Conservation (phyloP, 1,139 yeast species). For the Pichia sp. region DNA sequence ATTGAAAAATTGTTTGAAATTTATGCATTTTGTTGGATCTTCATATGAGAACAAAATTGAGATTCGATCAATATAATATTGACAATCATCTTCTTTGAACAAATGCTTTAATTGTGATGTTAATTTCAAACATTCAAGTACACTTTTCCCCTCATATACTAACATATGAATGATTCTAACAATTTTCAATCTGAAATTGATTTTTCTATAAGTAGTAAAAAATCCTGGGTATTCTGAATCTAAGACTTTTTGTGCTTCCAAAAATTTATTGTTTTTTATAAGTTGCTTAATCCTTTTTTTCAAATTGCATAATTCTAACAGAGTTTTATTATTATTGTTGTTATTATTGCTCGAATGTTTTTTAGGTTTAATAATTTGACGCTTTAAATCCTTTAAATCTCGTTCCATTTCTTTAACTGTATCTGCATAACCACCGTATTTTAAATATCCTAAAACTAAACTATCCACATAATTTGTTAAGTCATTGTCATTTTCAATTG, state of each 20-base stretch:
- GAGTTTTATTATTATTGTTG: not conserved
- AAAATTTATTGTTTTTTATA: conserved; percentile 17
- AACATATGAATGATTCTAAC: conserved; percentile 45
- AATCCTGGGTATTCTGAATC: conserved; percentile 32
- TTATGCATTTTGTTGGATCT: conserved; percentile 34
- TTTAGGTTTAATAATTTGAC: conserved; percentile 1
- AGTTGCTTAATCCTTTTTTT: conserved; percentile 11
- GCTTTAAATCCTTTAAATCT: conserved; percentile 33
- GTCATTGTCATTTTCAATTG: conserved; percentile 28
- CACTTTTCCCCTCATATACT: conserved; percentile 16
- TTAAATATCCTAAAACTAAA: conserved; percentile 62
- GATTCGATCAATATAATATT: conserved; percentile 33
- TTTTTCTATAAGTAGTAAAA: conserved; percentile 35
- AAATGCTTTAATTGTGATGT: conserved; percentile 42
- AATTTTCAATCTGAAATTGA: conserved; percentile 50
- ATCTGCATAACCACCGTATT: conserved; percentile 66
- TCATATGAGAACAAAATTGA: conserved; percentile 49
- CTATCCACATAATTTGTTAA: conserved; percentile 42
- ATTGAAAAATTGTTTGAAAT: conserved; percentile 33
- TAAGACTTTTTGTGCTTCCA: conserved; percentile 19
- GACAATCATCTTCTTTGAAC: conserved; percentile 31
- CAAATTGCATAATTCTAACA: conserved; percentile 4
- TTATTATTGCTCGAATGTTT: not conserved
- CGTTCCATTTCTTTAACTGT: conserved; percentile 56
- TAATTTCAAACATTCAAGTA: conserved; percentile 35